A percentile compares a stretch with the other conserved stretches of the same genome.
These are phyloP conservation scores for Arthrobotrys pseudoclavata DNA, from an alignment of 2,329 filamentous ascomycete genomes.

Conservation along the genomic window DNA sequence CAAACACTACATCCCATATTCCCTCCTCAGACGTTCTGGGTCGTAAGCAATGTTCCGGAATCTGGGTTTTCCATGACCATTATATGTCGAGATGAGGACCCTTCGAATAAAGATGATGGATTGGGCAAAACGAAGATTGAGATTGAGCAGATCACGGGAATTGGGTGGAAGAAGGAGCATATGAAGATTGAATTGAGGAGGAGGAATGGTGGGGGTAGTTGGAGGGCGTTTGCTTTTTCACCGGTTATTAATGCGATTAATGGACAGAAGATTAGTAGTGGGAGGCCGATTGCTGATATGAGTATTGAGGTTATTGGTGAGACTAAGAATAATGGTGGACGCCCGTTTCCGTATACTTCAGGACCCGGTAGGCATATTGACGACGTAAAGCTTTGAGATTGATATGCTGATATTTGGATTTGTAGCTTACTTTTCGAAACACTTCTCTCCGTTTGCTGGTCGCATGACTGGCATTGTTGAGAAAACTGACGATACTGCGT, in stretches of 20 bases:
- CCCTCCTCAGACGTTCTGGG: constrained; percentile 55
- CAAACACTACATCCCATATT: constrained; percentile 54
- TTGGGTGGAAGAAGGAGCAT: constrained; percentile 57
- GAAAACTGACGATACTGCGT: constrained; percentile 32
- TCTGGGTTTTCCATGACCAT: constrained; percentile 52
- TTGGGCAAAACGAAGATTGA: constrained; percentile 55
- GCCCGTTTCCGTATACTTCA: constrained; percentile 46
- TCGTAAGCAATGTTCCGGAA: constrained; percentile 53
- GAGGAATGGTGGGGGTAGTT: constrained; percentile 52
- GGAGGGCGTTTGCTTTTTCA: constrained; percentile 56
- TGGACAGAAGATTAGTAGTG: constrained; percentile 57
- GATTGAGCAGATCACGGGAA: constrained; percentile 42
- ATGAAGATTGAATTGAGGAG: constrained; percentile 55
- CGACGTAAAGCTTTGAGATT: background rate
- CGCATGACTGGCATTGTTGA: constrained; percentile 54
- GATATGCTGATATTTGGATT: background rate
- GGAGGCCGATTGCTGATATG: constrained; percentile 51
- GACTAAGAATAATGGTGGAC: constrained; percentile 50
- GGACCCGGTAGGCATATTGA: constrained; percentile 41
- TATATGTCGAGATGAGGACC: constrained; percentile 54
- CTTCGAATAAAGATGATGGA: constrained; percentile 53
- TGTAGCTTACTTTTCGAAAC: constrained; percentile 57
- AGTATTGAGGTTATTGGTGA: constrained; percentile 54
- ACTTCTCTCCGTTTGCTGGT: constrained; percentile 56
- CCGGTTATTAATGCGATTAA: constrained; percentile 54